Base-by-base conservation (phyloP, 2,329 filamentous ascomycete genomes). In the Bisporella sp. region DNA sequence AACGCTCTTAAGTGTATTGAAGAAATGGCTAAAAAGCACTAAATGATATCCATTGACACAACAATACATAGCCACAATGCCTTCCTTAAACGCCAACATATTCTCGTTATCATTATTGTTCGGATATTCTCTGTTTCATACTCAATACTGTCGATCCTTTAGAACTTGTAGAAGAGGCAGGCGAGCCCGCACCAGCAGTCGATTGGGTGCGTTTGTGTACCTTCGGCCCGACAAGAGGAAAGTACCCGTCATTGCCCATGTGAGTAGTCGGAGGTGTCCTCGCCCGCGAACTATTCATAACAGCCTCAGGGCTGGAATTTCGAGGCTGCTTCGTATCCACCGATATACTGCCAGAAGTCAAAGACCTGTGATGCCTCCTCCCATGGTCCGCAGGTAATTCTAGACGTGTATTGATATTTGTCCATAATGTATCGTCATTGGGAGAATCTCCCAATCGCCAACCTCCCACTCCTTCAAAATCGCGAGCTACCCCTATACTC, bases 391-490 rank as follows among this genome's bases (percentile, higher is more conserved):
- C 61, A 0, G 73, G 73, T 11, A 78, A 62, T 54, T 77, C 74
- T 6, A 77, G 66, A 8, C 74, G 66, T 1, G 74, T 76, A 56
- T 78, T 78, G 54, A 78, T 76, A 42, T 71, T 73, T 13, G 71
- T 73, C 76, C 76, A 79, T 32, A 70, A 58, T 4, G 58, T 64
- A 33, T 69, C 68, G 11, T 68, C 67, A 37, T 73, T 60, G 11
- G 49, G 59, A 59, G 49, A 63, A 56, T 67, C 64, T 59, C 58
- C 68, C 2, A 79, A 55, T 45, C 77, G 68, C 77, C 78, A 82
- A 3, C 79, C 79, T 13, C 79, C 79, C 2, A 82, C 64, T 6
- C 79, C 79, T 56, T 82, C 79, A 55, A 75, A 82, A 59, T 82
- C 79, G 31, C 79, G 68, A 48, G 76, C 73, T 4, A 76, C 65